These are phyloP conservation scores for Leccinum longicurvipes DNA, from an alignment of 768 basidiomycete genomes.

Conservation along the genomic window DNA sequence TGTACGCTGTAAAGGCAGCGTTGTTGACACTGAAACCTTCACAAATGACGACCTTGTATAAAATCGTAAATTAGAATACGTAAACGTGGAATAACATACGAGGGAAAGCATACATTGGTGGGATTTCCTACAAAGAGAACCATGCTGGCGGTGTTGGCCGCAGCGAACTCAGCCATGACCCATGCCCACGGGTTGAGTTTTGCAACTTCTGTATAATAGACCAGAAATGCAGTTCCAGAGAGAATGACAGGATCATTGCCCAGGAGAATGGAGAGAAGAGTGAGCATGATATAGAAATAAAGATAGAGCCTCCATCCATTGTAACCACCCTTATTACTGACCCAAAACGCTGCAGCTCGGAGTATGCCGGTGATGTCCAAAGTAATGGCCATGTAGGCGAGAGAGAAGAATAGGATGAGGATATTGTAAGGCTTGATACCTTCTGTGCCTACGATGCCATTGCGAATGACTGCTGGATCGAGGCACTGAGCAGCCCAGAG, in stretches of 20 bases:
- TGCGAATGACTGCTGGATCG: constrained; percentile 46
- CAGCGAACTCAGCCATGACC: constrained; percentile 75
- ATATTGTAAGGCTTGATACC: constrained; percentile 90
- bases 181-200: constrained; percentile 54
- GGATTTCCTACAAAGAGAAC: constrained; percentile 84
- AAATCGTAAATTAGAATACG: background rate
- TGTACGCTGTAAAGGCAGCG: constrained; percentile 76
- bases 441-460: constrained; percentile 77
- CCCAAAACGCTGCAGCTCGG: constrained; percentile 84
- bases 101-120: constrained; percentile 56
- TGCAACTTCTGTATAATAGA: constrained; percentile 74
- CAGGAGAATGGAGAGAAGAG: constrained; percentile 70
- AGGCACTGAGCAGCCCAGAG: constrained; percentile 57
- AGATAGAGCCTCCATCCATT: constrained; percentile 72
- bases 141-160: constrained; percentile 77
- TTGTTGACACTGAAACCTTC: constrained; percentile 82
- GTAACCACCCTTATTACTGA: constrained; percentile 73
- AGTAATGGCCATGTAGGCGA: constrained; percentile 92
- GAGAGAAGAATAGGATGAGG: constrained; percentile 85
- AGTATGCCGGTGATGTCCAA: constrained; percentile 88
- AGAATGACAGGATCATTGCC: constrained; percentile 95
- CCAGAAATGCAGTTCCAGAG: constrained; percentile 86
- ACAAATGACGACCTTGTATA: constrained; percentile 63
- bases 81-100: background rate
- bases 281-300: constrained; percentile 83